Evolutionary conservation across 2,329 filamentous ascomycete genomes (phyloP).

Genomic region (Pseudogymnoascus sp.): DNA sequence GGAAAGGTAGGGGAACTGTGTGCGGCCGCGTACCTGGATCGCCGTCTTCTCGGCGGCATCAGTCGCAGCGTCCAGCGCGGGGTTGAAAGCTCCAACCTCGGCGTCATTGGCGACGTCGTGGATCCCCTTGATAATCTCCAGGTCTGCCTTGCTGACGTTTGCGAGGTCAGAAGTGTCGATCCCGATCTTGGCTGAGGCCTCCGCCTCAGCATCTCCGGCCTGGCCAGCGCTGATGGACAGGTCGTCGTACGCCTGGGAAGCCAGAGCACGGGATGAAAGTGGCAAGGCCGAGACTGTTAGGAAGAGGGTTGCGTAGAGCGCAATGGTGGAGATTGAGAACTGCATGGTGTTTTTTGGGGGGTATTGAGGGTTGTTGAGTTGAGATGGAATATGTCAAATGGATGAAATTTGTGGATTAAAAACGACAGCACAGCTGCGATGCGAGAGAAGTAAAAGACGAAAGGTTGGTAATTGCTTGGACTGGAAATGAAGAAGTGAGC

Average conservation of each 20-base stretch:
- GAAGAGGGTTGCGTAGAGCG: neutral
- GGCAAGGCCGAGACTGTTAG: constrained; percentile 1
- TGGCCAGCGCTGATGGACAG: constrained; percentile 41
- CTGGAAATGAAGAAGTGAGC: constrained; percentile 18
- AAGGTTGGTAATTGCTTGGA: neutral
- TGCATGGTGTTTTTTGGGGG: neutral
- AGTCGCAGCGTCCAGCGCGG: constrained; percentile 42
- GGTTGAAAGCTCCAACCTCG: constrained; percentile 45
- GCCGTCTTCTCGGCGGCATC: constrained; percentile 39
- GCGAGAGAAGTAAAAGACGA: neutral
- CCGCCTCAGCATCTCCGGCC: constrained; percentile 38
- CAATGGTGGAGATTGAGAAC: constrained; percentile 5
- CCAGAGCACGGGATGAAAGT: constrained; percentile 21
- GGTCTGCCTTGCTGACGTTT: constrained; percentile 39
- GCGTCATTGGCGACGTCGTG: constrained; percentile 47
- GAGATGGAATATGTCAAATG: neutral
- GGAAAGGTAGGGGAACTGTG: neutral
- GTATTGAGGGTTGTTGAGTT: neutral
- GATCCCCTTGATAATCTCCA: constrained; percentile 42
- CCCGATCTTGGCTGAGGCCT: constrained; percentile 34
- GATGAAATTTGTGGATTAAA: neutral
- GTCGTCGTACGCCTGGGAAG: constrained; percentile 34
- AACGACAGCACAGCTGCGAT: neutral
- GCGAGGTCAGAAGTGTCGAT: constrained; percentile 37
- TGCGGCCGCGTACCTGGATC: constrained; percentile 33